Conservation (phyloP, 2,329 filamentous ascomycete species). For the Nemania sp. region DNA sequence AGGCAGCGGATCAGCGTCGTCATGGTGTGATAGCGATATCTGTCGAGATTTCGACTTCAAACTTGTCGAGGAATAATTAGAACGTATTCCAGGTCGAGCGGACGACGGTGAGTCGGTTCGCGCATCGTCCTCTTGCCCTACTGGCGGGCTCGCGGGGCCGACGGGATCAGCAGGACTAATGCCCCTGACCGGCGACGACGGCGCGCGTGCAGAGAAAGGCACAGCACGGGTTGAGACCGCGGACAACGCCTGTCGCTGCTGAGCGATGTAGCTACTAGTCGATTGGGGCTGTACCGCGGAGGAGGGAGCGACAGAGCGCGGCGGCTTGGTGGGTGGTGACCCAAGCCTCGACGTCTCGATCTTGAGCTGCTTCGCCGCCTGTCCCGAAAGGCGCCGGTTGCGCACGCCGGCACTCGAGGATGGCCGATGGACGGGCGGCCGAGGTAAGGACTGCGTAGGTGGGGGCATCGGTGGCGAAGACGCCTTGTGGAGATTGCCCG, state of each 20-base stretch:
- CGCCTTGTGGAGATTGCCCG: conserved; percentile 28
- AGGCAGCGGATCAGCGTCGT: conserved; percentile 70
- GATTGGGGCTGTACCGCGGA: conserved; percentile 35
- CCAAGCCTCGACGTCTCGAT: conserved; percentile 71
- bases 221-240: conserved; percentile 41
- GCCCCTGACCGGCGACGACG: conserved; percentile 41
- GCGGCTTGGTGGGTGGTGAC: conserved; percentile 31
- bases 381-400: conserved; percentile 77
- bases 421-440: conserved; percentile 45
- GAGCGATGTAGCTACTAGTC: conserved; percentile 44
- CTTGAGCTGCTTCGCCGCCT: conserved; percentile 80
- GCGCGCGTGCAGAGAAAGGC: conserved; percentile 39
- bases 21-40: conserved; percentile 65
- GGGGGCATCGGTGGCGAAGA: conserved; percentile 47
- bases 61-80: conserved; percentile 73
- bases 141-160: conserved; percentile 39
- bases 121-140: conserved; percentile 43
- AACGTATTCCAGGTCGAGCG: conserved; percentile 56
- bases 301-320: conserved; percentile 30
- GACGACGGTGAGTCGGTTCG: conserved; percentile 59
- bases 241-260: conserved; percentile 48
- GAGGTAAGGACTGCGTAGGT: conserved; percentile 52
- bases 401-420: conserved; percentile 59
- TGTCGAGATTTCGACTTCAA: conserved; percentile 74
- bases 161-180: conserved; percentile 30